These are phyloP conservation scores for Crepidotus variabilis DNA, from an alignment of 768 basidiomycete species.

Conservation along the genomic window DNA sequence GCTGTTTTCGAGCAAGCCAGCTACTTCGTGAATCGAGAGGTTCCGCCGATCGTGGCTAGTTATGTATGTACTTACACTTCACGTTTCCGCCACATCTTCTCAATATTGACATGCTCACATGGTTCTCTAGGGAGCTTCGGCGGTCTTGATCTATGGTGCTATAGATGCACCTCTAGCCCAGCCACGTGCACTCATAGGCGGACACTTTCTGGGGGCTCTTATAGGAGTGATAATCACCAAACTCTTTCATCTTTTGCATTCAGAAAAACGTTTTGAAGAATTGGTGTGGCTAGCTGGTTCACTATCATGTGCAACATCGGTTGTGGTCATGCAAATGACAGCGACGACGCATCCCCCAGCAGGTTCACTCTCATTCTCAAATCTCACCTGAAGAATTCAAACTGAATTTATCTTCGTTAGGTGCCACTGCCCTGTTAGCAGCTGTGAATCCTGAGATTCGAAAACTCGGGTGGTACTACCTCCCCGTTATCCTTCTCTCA, in stretches of 20 bases:
- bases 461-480: constrained; percentile 48
- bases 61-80: constrained; percentile 31
- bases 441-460: constrained; percentile 37
- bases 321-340: constrained; percentile 51
- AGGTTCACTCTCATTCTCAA: constrained; percentile 20
- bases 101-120: not conserved
- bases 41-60: constrained; percentile 44
- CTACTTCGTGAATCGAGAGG: constrained; percentile 42
- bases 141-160: constrained; percentile 50
- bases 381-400: not conserved
- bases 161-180: constrained; percentile 52
- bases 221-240: constrained; percentile 49
- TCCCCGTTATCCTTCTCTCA: constrained; percentile 48
- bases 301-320: constrained; percentile 35
- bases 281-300: constrained; percentile 48
- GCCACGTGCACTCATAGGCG: constrained; percentile 46
- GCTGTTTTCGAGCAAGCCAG: constrained; percentile 43
- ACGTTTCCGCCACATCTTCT: not conserved
- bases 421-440: constrained; percentile 52
- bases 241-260: constrained; percentile 41
- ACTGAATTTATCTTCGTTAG: constrained; percentile 13
- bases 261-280: constrained; percentile 37
- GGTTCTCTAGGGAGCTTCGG: constrained; percentile 43
- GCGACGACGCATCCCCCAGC: constrained; percentile 52
- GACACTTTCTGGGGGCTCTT: constrained; percentile 48